Evolutionary conservation across 2,329 filamentous ascomycete genomes (phyloP).

Genomic region (Beauveria bassiana): DNA sequence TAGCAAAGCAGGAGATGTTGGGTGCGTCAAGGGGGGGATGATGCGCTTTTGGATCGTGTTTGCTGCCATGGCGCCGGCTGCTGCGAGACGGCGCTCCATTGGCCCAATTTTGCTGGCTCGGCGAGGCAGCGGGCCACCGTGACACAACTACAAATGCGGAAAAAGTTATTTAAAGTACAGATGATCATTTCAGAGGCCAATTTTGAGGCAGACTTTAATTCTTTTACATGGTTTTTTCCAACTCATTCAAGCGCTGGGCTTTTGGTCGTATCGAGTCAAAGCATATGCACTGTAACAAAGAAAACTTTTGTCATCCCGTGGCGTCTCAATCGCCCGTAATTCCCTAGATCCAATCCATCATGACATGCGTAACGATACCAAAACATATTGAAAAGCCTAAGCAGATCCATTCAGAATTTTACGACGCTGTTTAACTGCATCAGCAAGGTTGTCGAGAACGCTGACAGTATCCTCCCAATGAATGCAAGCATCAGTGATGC

Average conservation of each 20-base stretch:
- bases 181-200: too few species aligned
- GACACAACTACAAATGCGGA: not conserved
- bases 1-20: not conserved
- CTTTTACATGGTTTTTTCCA: not conserved
- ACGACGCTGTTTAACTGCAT: slow-evolving; percentile 70
- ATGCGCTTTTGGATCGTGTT: slow-evolving; percentile 4
- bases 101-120: slow-evolving; percentile 9
- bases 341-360: not conserved
- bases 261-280: not conserved
- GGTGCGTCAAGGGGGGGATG: not conserved
- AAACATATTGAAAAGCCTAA: not conserved
- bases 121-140: not conserved
- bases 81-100: not conserved
- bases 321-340: not conserved
- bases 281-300: not conserved
- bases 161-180: too few species aligned
- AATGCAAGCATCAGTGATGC: slow-evolving; percentile 95
- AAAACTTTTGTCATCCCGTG: slow-evolving; percentile 1
- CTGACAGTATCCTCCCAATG: slow-evolving; percentile 79
- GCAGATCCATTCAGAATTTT: slow-evolving; percentile 27
- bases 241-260: not conserved
- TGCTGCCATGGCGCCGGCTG: slow-evolving; percentile 1
- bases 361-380: slow-evolving; percentile 1
- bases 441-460: slow-evolving; percentile 77
- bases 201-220: not conserved